These are phyloP conservation scores for Colletotrichum tropicale DNA, from an alignment of 2,329 filamentous ascomycete species.

Conservation along the genomic window DNA sequence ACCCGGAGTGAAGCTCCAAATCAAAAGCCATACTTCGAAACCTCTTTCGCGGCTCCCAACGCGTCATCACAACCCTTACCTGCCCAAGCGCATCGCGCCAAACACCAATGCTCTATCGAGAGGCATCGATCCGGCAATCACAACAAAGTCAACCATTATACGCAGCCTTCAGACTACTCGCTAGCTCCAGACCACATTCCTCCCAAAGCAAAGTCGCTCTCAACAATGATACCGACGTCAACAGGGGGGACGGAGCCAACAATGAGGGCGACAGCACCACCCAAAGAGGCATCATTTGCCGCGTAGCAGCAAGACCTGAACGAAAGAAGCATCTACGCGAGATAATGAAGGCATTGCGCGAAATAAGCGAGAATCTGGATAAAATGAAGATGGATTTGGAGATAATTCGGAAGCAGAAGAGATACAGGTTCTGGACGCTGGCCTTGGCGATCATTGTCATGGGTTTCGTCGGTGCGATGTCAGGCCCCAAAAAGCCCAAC, in stretches of 20 bases:
- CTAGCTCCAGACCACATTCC: rapidly evolving
- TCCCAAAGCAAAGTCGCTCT: background rate
- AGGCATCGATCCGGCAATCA: background rate
- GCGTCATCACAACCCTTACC: rapidly evolving
- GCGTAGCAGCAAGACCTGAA: rapidly evolving
- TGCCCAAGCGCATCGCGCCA: background rate
- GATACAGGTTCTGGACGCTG: background rate
- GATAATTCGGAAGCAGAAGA: too few relatives aligned
- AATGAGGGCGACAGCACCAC: rapidly evolving
- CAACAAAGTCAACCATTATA: rapidly evolving
- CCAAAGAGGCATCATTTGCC: background rate
- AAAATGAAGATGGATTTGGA: too few relatives aligned
- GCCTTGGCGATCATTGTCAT: background rate
- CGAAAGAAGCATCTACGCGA: background rate
- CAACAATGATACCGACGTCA: rapidly evolving
- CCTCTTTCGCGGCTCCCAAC: background rate
- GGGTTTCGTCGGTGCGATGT: background rate
- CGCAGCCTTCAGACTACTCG: background rate
- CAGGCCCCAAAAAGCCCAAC: rapidly evolving
- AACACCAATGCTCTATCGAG: background rate
- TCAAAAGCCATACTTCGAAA: background rate
- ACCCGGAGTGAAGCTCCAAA: rapidly evolving
- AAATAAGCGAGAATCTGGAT: background rate
- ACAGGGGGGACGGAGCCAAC: rapidly evolving
- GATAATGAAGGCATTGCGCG: background rate